These are phyloP conservation scores for Penicillium rolfsii DNA, from an alignment of 2,329 filamentous ascomycete species.

Conservation along the genomic window DNA sequence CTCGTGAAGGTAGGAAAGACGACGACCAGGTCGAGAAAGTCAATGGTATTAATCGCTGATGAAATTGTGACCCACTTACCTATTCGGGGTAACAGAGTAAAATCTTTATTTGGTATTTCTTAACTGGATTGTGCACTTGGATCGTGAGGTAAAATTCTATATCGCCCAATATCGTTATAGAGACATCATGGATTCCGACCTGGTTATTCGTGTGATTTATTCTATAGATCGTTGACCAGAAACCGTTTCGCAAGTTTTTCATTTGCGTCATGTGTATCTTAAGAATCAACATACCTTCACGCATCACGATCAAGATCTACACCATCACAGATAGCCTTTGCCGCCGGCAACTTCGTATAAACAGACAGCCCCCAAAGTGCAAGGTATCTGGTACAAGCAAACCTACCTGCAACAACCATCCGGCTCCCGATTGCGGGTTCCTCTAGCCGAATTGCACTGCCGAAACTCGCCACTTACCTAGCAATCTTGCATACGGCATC, in stretches of 20 bases:
- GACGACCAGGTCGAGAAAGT: no score
- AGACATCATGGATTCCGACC: not conserved
- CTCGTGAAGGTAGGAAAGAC: not conserved
- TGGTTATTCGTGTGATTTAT: not conserved
- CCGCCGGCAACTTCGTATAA: not conserved
- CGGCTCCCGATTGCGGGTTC: not conserved
- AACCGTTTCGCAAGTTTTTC: not conserved
- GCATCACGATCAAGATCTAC: no score
- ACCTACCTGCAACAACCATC: not conserved
- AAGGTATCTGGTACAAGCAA: not conserved
- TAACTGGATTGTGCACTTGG: not conserved
- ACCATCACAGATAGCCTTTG: not conserved
- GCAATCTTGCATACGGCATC: constrained; percentile 14
- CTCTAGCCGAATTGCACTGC: not conserved
- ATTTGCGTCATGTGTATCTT: not conserved
- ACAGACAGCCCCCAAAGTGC: not conserved
- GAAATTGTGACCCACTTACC: not conserved
- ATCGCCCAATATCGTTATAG: not conserved
- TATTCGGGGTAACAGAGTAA: not conserved
- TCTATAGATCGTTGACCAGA: not conserved
- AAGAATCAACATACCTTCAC: not conserved
- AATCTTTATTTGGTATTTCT: not conserved
- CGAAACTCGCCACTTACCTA: not conserved
- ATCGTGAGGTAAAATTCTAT: not conserved
- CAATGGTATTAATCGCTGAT: not conserved